Conservation (phyloP, 2,329 filamentous ascomycete genomes). For the Ophiostoma australiae region DNA sequence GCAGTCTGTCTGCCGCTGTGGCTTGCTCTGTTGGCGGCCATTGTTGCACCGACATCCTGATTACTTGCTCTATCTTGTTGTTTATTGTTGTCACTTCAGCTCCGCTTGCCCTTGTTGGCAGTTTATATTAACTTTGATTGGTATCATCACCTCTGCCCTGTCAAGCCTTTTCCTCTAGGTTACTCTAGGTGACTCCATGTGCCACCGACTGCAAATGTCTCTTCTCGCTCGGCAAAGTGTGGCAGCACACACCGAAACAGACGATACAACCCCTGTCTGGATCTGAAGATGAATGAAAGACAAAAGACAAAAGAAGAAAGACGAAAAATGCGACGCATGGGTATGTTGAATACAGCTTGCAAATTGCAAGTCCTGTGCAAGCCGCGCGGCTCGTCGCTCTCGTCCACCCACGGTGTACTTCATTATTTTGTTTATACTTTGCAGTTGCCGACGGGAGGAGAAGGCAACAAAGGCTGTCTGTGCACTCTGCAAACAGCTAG, state of each 20-base stretch:
- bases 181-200: neutral
- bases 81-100: neutral
- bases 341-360: too few species aligned
- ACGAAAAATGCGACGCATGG: neutral
- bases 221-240: constrained; percentile 9
- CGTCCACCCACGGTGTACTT: neutral
- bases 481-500: neutral
- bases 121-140: neutral
- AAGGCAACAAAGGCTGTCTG: neutral
- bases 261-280: neutral
- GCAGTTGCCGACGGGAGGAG: neutral
- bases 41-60: neutral
- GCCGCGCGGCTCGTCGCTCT: neutral
- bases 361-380: neutral
- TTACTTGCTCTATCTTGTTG: neutral
- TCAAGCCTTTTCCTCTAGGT: neutral
- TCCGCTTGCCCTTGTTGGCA: neutral
- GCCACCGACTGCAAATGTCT: neutral
- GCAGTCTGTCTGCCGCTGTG: neutral
- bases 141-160: neutral
- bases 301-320: neutral
- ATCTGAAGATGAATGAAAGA: neutral
- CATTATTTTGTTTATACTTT: neutral
- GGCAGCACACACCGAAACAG: neutral
- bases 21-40: neutral